These are phyloP conservation scores for Cylindrotheca fusiformis DNA, from an alignment of 108 stramenopile species.

Conservation along the genomic window DNA sequence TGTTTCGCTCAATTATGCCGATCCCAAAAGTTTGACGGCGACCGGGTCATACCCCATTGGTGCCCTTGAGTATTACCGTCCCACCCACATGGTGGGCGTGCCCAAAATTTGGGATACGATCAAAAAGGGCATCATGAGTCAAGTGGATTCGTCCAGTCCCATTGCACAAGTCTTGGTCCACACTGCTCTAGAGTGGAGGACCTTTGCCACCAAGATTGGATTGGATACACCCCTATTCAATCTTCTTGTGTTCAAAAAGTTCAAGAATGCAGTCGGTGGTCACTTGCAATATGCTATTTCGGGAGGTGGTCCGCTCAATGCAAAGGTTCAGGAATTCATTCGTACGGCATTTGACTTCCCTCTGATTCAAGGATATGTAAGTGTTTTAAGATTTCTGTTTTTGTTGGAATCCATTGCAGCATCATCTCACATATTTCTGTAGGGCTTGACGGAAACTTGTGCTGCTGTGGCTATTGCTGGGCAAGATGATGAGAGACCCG, in stretches of 20 bases:
- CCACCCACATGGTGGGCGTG: slow-evolving; percentile 66
- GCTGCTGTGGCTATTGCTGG: slow-evolving; percentile 76
- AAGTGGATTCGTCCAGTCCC: slow-evolving; percentile 2
- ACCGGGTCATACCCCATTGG: slow-evolving; percentile 77
- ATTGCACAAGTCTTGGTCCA: slow-evolving; percentile 1
- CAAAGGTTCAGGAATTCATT: slow-evolving; percentile 19
- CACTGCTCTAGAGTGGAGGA: not conserved
- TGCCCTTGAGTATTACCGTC: slow-evolving; percentile 70
- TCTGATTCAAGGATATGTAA: slow-evolving; percentile 29
- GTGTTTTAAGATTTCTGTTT: no score
- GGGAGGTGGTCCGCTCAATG: slow-evolving; percentile 17
- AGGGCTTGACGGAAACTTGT: slow-evolving; percentile 85
- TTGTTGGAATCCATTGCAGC: no score
- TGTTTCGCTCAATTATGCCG: slow-evolving; percentile 68
- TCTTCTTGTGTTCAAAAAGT: not conserved
- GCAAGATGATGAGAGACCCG: no score
- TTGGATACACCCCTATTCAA: slow-evolving; percentile 24
- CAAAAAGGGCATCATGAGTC: slow-evolving; percentile 5
- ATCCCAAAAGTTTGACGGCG: slow-evolving; percentile 66
- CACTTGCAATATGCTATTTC: not conserved
- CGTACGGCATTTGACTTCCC: no score
- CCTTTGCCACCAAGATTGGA: not conserved
- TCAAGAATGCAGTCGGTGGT: slow-evolving; percentile 12
- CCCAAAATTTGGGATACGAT: slow-evolving; percentile 33
- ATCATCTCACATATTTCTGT: no score